These are phyloP conservation scores for Solanum sejunctum DNA, from an alignment of 257 asterid species.

Conservation along the genomic window DNA sequence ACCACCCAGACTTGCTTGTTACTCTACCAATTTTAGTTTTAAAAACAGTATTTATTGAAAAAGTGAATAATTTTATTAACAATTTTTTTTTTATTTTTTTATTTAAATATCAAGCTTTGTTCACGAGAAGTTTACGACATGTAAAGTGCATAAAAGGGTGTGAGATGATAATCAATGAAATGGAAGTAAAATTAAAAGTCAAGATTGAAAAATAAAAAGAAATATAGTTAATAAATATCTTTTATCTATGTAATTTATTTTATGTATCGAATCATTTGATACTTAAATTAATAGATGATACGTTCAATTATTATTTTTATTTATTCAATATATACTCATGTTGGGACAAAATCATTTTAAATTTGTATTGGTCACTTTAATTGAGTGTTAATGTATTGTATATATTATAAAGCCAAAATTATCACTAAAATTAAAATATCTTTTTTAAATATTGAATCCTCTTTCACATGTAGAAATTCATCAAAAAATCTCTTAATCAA, in stretches of 20 bases:
- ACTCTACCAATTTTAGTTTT: accelerated
- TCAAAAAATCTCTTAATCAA: too few species aligned
- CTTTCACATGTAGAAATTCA: too few species aligned
- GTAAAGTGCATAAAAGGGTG: not conserved
- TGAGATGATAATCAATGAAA: not conserved
- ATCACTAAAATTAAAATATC: too few species aligned
- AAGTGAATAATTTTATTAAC: too few species aligned
- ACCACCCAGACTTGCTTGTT: constrained; percentile 72
- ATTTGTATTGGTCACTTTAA: too few species aligned
- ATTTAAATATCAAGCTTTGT: not conserved
- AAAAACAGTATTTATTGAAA: accelerated
- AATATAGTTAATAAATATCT: too few species aligned
- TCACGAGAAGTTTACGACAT: not conserved
- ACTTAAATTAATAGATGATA: not conserved
- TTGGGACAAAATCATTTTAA: not conserved
- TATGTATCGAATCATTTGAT: not conserved
- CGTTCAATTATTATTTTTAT: not conserved
- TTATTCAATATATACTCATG: not conserved
- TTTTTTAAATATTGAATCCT: too few species aligned
- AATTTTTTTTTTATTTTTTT: not conserved
- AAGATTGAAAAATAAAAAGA: too few species aligned
- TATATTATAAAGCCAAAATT: too few species aligned
- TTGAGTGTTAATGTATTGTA: too few species aligned
- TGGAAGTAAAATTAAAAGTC: not conserved
- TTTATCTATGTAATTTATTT: too few species aligned